phyloP scores from a whole-genome alignment of 2,329 filamentous ascomycete genomes.

The Aspergillus japonicus region DNA sequence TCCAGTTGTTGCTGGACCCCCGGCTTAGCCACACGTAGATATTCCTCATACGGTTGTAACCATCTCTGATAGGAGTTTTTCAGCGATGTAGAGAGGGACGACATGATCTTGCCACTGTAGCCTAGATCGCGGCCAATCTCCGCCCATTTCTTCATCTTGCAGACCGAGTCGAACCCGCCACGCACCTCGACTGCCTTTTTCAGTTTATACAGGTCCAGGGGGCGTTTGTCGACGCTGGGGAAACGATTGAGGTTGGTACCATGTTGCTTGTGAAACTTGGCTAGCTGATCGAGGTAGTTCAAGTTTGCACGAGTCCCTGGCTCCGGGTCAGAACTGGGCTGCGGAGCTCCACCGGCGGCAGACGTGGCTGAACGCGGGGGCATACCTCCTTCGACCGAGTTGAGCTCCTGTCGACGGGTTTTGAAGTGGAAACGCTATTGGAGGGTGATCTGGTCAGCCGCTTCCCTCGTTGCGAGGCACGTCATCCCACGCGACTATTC shows the following conservation, averaged over 20 bases:
- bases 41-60: slow-evolving; percentile 96
- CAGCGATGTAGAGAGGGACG: slow-evolving; percentile 90
- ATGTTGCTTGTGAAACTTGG: slow-evolving; percentile 96
- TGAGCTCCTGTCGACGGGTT: slow-evolving; percentile 92
- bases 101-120: slow-evolving; percentile 99
- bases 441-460: slow-evolving; percentile 27
- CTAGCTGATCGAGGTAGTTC: slow-evolving; percentile 90
- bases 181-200: slow-evolving; percentile 96
- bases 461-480: neutral
- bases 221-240: slow-evolving; percentile 96
- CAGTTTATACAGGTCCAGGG: slow-evolving; percentile 88
- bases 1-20: slow-evolving; percentile 96
- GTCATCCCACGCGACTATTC: neutral
- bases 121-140: slow-evolving; percentile 95
- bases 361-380: slow-evolving; percentile 28
- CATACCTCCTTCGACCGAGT: slow-evolving; percentile 95
- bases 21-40: slow-evolving; percentile 83
- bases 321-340: slow-evolving; percentile 40
- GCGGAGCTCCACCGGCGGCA: slow-evolving; percentile 31
- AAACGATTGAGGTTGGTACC: slow-evolving; percentile 91
- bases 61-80: slow-evolving; percentile 98
- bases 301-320: slow-evolving; percentile 89
- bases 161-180: slow-evolving; percentile 93
- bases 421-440: slow-evolving; percentile 90
- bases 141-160: slow-evolving; percentile 98